Percentiles rank a stretch among this genome's conserved stretches.
Conservation (phyloP, 495 filamentous ascomycete species). For the Hyaloscypha finlandica region DNA sequence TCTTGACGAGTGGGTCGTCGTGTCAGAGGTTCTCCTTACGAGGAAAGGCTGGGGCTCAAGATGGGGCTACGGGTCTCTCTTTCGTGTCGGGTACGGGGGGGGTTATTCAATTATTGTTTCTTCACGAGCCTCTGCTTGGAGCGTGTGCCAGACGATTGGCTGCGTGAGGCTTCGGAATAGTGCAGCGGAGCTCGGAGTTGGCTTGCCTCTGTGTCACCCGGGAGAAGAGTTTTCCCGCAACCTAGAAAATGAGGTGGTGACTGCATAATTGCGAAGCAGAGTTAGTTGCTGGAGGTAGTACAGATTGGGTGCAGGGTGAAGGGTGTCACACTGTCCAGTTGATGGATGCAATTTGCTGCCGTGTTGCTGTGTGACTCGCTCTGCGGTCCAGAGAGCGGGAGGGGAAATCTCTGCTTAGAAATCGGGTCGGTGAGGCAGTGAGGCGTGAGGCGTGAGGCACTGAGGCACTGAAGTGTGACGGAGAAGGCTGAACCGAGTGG, state of each 20-base stretch:
- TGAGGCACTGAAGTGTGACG: background rate
- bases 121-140: background rate
- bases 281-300: background rate
- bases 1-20: background rate
- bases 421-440: background rate
- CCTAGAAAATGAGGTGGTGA: background rate
- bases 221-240: background rate
- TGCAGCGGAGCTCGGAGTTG: constrained; percentile 1
- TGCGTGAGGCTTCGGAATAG: background rate
- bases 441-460: no score
- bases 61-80: background rate
- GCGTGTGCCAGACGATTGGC: background rate
- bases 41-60: constrained; percentile 5
- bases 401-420: background rate
- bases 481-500: constrained; percentile 20
- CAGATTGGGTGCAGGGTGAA: background rate
- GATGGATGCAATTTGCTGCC: background rate
- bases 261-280: background rate
- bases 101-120: background rate
- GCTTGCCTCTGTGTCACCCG: background rate
- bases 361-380: background rate
- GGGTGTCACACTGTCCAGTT: background rate
- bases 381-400: background rate
- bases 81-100: background rate
- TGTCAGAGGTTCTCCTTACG: constrained; percentile 5